Evolutionary conservation across 768 basidiomycete genomes (phyloP), one percentile per base, ranked within the genome.

Genomic region (Suillus paluster): DNA sequence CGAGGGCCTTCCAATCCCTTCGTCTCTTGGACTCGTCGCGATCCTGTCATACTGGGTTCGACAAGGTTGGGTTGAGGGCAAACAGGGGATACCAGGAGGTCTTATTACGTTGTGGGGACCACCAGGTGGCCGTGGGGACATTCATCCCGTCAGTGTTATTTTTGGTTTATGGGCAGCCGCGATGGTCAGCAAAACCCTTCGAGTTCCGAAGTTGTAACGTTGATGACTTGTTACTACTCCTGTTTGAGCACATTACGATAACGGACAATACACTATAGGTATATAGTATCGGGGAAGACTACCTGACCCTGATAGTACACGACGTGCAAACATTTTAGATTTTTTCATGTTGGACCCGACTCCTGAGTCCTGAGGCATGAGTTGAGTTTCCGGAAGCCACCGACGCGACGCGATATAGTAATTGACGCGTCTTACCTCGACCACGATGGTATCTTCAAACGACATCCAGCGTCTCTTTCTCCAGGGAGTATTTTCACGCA

Each of bases 161-260:
- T 94, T 95, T 75, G 90, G 80, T 8, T 72, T 81, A 14, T 99
- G 95, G 96, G 97, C 92, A 10, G 90, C 95, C 17, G 91, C 92
- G 53, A 99, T 99, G 97, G 92, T 99, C 65, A 96, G 94, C 83
- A 99, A 99, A 79, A 99, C 97, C 17, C 80, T 99, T 50, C 84
- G 88, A 55, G 86, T 98, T 57, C 92, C 93, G 14, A 95, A 95
- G 78, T 68, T 85, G 50, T 92, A 76, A 83, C 38, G 56, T 45
- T 54, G 48, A 21, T 38, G 11, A 56, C 14, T 39, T 58, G 27
- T 21, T 39, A 30, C 41, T 56, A 57, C 59, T 55, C 36, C 36
- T 55, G 38, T 39, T 33, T 39, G 54, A 41, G 38, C 38, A 19
- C 17, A 55, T 39, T 55, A 55, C 23, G 25, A 55, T 55, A 55